Evolutionary conservation across 441 rosid genomes (phyloP).

Genomic region (Populus hybrid): DNA sequence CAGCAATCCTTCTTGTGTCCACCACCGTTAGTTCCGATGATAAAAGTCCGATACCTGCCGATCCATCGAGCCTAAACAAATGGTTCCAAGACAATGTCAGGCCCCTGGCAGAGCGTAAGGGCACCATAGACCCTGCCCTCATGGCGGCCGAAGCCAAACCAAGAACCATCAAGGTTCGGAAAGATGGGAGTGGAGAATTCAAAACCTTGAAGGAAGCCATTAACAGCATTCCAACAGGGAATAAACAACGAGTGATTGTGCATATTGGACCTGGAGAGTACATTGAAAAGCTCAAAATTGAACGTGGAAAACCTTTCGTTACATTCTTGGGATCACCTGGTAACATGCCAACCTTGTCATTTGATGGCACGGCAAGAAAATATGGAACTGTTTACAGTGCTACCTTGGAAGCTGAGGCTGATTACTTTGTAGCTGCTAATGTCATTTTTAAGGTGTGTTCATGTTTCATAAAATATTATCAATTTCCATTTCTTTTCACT

Average conservation of each 20-base stretch:
- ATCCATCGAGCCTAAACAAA: neutral
- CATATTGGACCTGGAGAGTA: slow-evolving; percentile 35
- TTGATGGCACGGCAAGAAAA: slow-evolving; percentile 37
- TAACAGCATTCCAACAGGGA: slow-evolving; percentile 31
- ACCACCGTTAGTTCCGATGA: slow-evolving; percentile 14
- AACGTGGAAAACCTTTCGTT: slow-evolving; percentile 32
- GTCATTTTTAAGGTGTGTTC: slow-evolving; percentile 38
- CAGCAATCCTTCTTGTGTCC: slow-evolving; percentile 2
- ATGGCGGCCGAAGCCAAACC: slow-evolving; percentile 22
- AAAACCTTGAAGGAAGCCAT: slow-evolving; percentile 39
- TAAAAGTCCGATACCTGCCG: slow-evolving; percentile 20
- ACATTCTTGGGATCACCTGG: slow-evolving; percentile 34
- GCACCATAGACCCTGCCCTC: slow-evolving; percentile 31
- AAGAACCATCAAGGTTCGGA: slow-evolving; percentile 29
- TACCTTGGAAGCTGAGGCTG: slow-evolving; percentile 42
- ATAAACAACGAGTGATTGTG: slow-evolving; percentile 35
- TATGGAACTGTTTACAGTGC: slow-evolving; percentile 75
- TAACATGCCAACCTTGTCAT: slow-evolving; percentile 38
- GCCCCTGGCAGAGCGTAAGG: slow-evolving; percentile 12
- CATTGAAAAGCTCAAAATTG: slow-evolving; percentile 38
- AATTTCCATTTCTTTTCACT: neutral
- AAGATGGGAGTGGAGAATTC: slow-evolving; percentile 43
- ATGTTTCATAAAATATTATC: neutral
- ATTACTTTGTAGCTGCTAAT: slow-evolving; percentile 57
- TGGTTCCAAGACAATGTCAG: slow-evolving; percentile 36